Base-by-base conservation (phyloP, 2,329 filamentous ascomycete genomes). In the Trichoderma semiorbis region DNA sequence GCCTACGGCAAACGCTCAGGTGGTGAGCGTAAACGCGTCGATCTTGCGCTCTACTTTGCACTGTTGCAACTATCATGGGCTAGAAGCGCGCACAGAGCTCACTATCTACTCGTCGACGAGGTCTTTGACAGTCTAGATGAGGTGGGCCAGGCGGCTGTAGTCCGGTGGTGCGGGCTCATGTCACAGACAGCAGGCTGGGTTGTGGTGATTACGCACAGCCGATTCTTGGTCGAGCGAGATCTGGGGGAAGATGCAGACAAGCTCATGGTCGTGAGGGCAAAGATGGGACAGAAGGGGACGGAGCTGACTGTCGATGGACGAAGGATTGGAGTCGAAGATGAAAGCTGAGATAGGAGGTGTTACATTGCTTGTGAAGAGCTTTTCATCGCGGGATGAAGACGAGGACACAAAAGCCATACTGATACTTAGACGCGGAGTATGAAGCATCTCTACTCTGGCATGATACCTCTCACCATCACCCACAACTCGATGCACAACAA, bases 11-110 rank as follows among this genome's bases (percentile, higher is more conserved):
- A 77, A 53, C 74, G 72, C 1, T 77, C 75, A 0, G 53, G 73
- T 28, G 75, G 76, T 18, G 75, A 77, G 24, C 75, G 75, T 0
- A 76, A 77, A 36, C 73, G 72, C 1, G 18, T 77, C 39, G 74
- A 74, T 18, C 55, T 77, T 5, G 76, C 73, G 0, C 72, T 77
- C 21, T 76, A 76, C 61, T 77, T 77, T 26, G 73, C 76, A 30
- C n/a, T 77, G 8, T 11, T 76, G 14, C 74, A 75, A 10, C 63
- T 76, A 6, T 53, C 43, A 0, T 55, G 69, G 7, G 72, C 73
- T 7, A 67, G 72, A 21, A 77, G 75, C 21, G 32, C 74, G 0
- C 74, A 77, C 10, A 72, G 73, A 3, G 73, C 75, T 2, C 70
- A 76, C 8, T 77, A 77, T n/a, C 2, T 76, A 0, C 71, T 77